A percentile compares a stretch with the other conserved stretches of the same genome.
Evolutionary conservation across 2,329 filamentous ascomycete species (phyloP).

Genomic region (Fusarium beomiforme): DNA sequence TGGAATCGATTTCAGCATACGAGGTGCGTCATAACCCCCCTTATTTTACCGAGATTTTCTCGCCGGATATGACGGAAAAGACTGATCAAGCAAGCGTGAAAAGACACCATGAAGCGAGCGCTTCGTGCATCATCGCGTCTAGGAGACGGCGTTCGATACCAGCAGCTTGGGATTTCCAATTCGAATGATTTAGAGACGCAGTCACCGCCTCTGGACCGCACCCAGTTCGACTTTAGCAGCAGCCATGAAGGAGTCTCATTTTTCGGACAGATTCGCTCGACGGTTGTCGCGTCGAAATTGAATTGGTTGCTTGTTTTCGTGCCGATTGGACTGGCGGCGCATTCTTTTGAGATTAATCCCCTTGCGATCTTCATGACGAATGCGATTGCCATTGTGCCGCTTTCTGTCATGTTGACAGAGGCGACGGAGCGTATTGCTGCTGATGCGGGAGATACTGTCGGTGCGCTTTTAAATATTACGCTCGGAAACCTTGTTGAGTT

Average conservation of each 20-base stretch:
- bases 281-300: slow-evolving; percentile 58
- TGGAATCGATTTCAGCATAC: slow-evolving; percentile 24
- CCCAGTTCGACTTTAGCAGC: slow-evolving; percentile 20
- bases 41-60: not conserved
- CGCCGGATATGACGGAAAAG: not conserved
- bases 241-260: slow-evolving; percentile 22
- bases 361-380: slow-evolving; percentile 66
- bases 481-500: slow-evolving; percentile 71
- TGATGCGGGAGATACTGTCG: slow-evolving; percentile 66
- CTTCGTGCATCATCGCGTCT: slow-evolving; percentile 38
- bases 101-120: slow-evolving; percentile 37
- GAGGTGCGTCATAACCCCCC: slow-evolving; percentile 19
- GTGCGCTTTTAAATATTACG: slow-evolving; percentile 69
- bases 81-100: slow-evolving; percentile 20
- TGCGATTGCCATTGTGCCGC: slow-evolving; percentile 67
- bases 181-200: slow-evolving; percentile 40
- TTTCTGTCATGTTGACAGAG: slow-evolving; percentile 66
- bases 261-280: slow-evolving; percentile 41
- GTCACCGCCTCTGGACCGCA: slow-evolving; percentile 24
- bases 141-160: slow-evolving; percentile 37
- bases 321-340: slow-evolving; percentile 71
- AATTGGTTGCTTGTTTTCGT: slow-evolving; percentile 76
- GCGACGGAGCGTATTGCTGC: slow-evolving; percentile 69
- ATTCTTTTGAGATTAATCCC: slow-evolving; percentile 51
- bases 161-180: slow-evolving; percentile 29